A percentile compares a stretch with the other conserved stretches of the same genome.
Evolutionary conservation across 2,329 filamentous ascomycete genomes (phyloP).

Genomic region (Helicocarpus griseus): DNA sequence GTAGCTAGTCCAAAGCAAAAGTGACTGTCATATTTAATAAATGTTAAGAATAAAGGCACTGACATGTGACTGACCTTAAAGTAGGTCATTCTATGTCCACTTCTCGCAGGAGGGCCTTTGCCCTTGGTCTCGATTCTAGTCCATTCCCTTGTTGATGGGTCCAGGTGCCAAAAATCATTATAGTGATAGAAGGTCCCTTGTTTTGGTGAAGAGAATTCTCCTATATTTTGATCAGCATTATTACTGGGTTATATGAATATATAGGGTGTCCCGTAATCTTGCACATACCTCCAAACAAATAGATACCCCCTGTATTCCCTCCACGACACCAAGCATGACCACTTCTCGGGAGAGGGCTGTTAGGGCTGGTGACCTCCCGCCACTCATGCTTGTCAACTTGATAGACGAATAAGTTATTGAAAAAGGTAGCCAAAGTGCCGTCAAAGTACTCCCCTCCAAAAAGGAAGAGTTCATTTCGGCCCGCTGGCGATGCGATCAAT

Average conservation of each 20-base stretch:
- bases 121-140: constrained; percentile 67
- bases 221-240: constrained; percentile 15
- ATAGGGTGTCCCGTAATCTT: neutral
- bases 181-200: constrained; percentile 99
- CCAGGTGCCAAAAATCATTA: constrained; percentile 94
- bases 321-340: constrained; percentile 93
- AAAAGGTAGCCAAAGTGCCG: constrained; percentile 68
- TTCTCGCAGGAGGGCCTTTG: constrained; percentile 71
- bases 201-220: constrained; percentile 92
- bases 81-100: constrained; percentile 90
- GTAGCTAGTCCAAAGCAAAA: neutral
- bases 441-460: constrained; percentile 97
- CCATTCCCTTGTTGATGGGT: constrained; percentile 81
- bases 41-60: neutral
- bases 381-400: constrained; percentile 80
- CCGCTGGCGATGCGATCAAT: constrained; percentile 73
- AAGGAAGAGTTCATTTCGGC: constrained; percentile 77
- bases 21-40: neutral
- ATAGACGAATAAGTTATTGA: constrained; percentile 58
- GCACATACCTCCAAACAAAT: constrained; percentile 66
- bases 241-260: neutral
- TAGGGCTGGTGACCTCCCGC: constrained; percentile 82
- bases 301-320: constrained; percentile 74
- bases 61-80: constrained; percentile 52
- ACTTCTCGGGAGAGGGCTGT: constrained; percentile 78